A percentile compares a stretch with the other conserved stretches of the same genome.
phyloP scores from a whole-genome alignment of 1,139 yeast species.

The Candida albicans region DNA sequence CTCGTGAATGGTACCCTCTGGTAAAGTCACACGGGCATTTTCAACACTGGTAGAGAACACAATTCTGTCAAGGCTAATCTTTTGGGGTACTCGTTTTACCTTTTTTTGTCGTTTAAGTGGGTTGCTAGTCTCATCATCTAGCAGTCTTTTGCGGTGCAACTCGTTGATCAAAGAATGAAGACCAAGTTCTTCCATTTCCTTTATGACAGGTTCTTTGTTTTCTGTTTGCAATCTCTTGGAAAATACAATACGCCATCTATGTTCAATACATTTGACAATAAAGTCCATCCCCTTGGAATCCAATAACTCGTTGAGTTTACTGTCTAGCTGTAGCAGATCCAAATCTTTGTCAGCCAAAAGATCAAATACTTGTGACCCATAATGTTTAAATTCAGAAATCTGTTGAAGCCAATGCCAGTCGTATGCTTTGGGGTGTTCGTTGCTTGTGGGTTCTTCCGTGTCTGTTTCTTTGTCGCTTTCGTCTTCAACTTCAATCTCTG shows the following conservation, averaged over 20 bases:
- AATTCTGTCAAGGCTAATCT: constrained; percentile 63
- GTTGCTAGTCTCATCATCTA: constrained; percentile 12
- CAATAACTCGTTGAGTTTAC: constrained; percentile 49
- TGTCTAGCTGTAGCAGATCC: constrained; percentile 48
- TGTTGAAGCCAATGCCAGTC: constrained; percentile 10
- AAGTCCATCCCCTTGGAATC: constrained; percentile 53
- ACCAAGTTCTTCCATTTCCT: constrained; percentile 24
- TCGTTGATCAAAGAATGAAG: constrained; percentile 28
- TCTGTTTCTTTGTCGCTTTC: constrained; percentile 17
- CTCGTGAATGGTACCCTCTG: constrained; percentile 80
- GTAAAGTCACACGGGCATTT: constrained; percentile 65
- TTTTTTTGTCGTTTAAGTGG: constrained; percentile 13
- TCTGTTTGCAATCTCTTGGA: constrained; percentile 42
- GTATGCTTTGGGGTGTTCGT: not conserved
- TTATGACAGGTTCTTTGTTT: constrained; percentile 31
- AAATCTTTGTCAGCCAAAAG: constrained; percentile 20
- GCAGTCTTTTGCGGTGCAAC: constrained; percentile 23
- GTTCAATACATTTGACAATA: constrained; percentile 49
- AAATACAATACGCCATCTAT: constrained; percentile 57
- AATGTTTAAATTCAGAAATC: not conserved
- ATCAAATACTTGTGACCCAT: constrained; percentile 13
- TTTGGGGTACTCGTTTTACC: constrained; percentile 43
- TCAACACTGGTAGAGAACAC: constrained; percentile 68
- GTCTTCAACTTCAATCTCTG: constrained; percentile 16
- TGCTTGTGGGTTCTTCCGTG: not conserved